Evolutionary conservation across 192 early-diverging fungal genomes (phyloP).

Genomic region (Backusella macrospora): DNA sequence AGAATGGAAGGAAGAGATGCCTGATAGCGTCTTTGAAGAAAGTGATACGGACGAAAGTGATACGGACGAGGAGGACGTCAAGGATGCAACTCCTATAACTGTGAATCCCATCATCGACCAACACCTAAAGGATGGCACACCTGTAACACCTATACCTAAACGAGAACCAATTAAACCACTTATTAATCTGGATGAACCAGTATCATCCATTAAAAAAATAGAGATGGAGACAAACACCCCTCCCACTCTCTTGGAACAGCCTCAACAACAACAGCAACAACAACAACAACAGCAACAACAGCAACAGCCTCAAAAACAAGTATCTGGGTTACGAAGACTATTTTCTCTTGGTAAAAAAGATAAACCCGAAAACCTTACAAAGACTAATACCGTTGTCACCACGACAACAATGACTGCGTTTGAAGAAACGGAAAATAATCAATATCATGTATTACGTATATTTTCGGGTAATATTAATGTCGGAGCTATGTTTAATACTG

Average conservation of each 20-base stretch:
- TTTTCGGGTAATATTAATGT: conserved; percentile 61
- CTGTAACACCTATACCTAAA: background rate
- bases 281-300: conserved; percentile 24
- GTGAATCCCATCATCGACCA: conserved; percentile 4
- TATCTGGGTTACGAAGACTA: conserved; percentile 7
- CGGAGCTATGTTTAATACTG: conserved; percentile 56
- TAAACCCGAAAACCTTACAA: conserved; percentile 2
- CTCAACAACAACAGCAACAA: background rate
- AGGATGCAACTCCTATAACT: background rate
- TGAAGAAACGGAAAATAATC: conserved; percentile 28
- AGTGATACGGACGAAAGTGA: conserved; percentile 45
- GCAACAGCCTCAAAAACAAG: conserved; percentile 24
- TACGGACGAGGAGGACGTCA: conserved; percentile 12
- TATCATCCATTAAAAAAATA: background rate
- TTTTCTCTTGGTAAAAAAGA: conserved; percentile 27
- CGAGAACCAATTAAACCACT: conserved; percentile 9
- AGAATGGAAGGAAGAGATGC: conserved; percentile 49
- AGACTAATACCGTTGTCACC: background rate
- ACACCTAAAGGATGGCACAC: background rate
- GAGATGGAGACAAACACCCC: background rate
- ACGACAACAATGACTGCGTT: background rate
- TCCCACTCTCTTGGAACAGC: background rate
- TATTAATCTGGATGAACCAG: background rate
- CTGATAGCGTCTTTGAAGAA: conserved; percentile 47
- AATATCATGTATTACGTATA: conserved; percentile 53